Base-by-base conservation (phyloP, 306 rosid genomes). In the Hylodesmum podocarpum region DNA sequence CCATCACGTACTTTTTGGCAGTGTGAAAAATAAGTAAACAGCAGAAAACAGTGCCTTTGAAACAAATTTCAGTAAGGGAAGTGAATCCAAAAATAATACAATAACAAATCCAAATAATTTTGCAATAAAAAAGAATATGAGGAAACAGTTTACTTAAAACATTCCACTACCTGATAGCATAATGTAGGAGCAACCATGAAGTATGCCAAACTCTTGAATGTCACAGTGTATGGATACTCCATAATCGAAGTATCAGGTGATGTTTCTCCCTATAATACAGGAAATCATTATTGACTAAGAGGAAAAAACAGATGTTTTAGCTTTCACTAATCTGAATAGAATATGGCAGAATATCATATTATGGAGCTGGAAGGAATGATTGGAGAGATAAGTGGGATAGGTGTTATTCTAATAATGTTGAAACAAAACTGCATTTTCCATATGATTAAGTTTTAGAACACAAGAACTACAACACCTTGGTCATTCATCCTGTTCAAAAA, bases 171-270 rank as follows among this genome's bases (percentile, higher is more conserved):
- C 99, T 96, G 99, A 81, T 92, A 96, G 80, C 99, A 96, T 76
- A 92, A 82, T 12, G 98, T 96, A 50, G 99, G 99, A 80, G 99
- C 97, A 83, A 89, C 93, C 92, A 96, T 92, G 85, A 96, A 96
- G 92, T 96, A 96, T 27, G 75, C 80, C 84, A 96, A 81, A 75
- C 88, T 91, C 82, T 80, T 79, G 78, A 96, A 83, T 87, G 73
- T 85, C 84, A 86, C 86, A 43, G 22, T 54, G 76, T 71, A 82
- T 51, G 87, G 74, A 77, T 40, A 54, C 70, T 91, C 94, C 66
- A 68, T 39, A 71, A 51, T 64, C 57, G 29, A 54, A 63, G 61
- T 74, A 78, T 73, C 24, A 49, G 76, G 73, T 31, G 34, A 34
- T 73, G 63, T 43, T 81, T 85, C 88, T 63, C 83, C 88, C 88